Evolutionary conservation across 371 early-diverging fungal genomes (phyloP).

Genomic region (Funneliformis caledonium): DNA sequence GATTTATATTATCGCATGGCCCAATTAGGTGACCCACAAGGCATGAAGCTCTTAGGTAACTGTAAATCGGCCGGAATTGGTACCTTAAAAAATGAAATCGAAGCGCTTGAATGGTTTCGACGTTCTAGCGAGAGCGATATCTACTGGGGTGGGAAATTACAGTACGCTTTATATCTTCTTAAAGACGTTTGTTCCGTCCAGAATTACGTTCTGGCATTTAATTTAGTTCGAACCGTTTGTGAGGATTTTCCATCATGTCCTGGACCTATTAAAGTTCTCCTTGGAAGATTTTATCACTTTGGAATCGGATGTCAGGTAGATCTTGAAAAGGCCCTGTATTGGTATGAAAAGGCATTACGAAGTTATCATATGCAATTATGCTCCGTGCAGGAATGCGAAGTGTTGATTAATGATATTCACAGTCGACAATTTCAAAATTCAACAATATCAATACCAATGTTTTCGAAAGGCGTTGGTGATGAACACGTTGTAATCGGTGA

Average conservation of each 20-base stretch:
- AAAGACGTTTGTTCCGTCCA: not conserved
- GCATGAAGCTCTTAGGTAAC: conserved; percentile 28
- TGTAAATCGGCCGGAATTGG: conserved; percentile 18
- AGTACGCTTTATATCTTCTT: conserved; percentile 22
- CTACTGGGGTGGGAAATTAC: conserved; percentile 29
- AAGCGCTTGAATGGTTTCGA: conserved; percentile 10
- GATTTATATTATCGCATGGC: conserved; percentile 15
- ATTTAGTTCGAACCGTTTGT: not conserved
- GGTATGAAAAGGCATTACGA: conserved; percentile 19
- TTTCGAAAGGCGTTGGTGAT: not conserved
- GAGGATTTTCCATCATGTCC: not conserved
- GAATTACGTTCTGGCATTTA: not conserved
- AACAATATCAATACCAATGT: not conserved
- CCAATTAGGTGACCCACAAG: conserved; percentile 33
- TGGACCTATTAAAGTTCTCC: conserved; percentile 4
- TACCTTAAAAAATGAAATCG: not conserved
- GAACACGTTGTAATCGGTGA: not conserved
- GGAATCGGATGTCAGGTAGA: conserved; percentile 7
- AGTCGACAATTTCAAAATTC: not conserved
- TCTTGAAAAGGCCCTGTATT: conserved; percentile 18
- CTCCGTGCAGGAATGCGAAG: not conserved
- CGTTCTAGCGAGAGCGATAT: conserved; percentile 19
- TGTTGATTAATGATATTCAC: conserved; percentile 1
- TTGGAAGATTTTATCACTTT: conserved; percentile 20
- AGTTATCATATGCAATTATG: not conserved